Evolutionary conservation across 2,329 filamentous ascomycete species (phyloP).

Genomic region (Lachnellula arida): DNA sequence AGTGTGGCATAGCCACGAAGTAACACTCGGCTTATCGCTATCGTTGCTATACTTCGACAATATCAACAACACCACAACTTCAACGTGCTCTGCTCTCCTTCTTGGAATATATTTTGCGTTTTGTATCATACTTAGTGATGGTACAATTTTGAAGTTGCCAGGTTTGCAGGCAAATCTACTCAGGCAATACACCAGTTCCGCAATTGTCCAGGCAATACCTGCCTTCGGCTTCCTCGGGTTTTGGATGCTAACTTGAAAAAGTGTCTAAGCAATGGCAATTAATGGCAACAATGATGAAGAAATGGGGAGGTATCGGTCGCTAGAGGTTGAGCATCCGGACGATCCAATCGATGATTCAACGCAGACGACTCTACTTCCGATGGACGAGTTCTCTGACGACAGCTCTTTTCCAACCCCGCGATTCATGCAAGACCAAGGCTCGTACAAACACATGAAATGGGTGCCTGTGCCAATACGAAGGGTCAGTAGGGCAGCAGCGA

Average conservation of each 20-base stretch:
- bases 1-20: not conserved
- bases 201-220: no score
- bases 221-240: no score
- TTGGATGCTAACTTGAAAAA: slow-evolving; percentile 2
- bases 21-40: not conserved
- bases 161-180: not conserved
- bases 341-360: slow-evolving; percentile 28
- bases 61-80: not conserved
- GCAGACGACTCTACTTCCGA: slow-evolving; percentile 23
- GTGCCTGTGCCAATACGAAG: slow-evolving; percentile 53
- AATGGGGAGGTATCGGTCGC: slow-evolving; percentile 13
- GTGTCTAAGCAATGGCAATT: not conserved
- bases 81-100: not conserved
- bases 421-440: slow-evolving; percentile 52
- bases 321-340: slow-evolving; percentile 27
- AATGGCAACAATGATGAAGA: slow-evolving; percentile 17
- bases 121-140: not conserved
- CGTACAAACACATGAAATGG: slow-evolving; percentile 48
- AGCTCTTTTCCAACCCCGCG: slow-evolving; percentile 48
- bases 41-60: not conserved
- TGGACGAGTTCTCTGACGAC: slow-evolving; percentile 44
- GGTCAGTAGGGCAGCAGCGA: slow-evolving; percentile 37
- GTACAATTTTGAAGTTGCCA: not conserved
- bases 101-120: not conserved
- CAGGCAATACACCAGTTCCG: no score